Evolutionary conservation across 371 early-diverging fungal species (phyloP).

Genomic region (Blastocladiella emersonii): DNA sequence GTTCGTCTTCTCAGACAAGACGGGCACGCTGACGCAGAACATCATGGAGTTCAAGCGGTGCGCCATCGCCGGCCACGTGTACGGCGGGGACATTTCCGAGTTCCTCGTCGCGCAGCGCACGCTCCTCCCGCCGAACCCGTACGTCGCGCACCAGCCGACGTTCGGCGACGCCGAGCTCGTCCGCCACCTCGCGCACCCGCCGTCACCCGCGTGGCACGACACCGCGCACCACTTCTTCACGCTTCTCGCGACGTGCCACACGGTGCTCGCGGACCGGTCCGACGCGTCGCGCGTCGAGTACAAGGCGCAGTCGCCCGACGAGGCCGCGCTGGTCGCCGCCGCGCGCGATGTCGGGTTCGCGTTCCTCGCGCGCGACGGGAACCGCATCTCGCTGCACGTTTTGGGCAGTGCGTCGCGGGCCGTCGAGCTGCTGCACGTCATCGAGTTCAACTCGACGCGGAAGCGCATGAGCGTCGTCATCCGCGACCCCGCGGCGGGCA

Average conservation of each 20-base stretch:
- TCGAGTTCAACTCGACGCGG: conserved; percentile 72
- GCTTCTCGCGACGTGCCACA: conserved; percentile 62
- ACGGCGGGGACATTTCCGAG: conserved; percentile 34
- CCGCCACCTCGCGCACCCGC: neutral
- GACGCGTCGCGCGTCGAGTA: conserved; percentile 44
- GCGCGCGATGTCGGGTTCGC: conserved; percentile 82
- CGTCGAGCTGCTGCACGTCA: conserved; percentile 55
- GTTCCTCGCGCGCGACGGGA: conserved; percentile 45
- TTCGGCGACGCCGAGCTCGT: neutral
- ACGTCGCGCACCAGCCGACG: neutral
- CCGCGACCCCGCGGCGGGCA: conserved; percentile 43
- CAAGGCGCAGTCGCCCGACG: conserved; percentile 87
- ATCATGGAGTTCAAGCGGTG: conserved; percentile 61
- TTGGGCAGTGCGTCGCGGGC: conserved; percentile 69
- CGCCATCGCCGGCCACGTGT: conserved; percentile 64
- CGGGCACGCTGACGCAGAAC: conserved; percentile 61
- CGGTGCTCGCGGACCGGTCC: conserved; percentile 40
- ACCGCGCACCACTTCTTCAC: conserved; percentile 57
- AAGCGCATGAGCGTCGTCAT: conserved; percentile 78
- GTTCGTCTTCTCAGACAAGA: conserved; percentile 90
- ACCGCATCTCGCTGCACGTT: conserved; percentile 30
- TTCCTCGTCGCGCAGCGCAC: neutral
- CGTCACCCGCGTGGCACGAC: conserved; percentile 24
- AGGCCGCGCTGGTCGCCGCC: conserved; percentile 79
- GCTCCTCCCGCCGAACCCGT: neutral